Base-by-base conservation (phyloP, 352 stramenopile species). In the Globisporangium camurandrum region DNA sequence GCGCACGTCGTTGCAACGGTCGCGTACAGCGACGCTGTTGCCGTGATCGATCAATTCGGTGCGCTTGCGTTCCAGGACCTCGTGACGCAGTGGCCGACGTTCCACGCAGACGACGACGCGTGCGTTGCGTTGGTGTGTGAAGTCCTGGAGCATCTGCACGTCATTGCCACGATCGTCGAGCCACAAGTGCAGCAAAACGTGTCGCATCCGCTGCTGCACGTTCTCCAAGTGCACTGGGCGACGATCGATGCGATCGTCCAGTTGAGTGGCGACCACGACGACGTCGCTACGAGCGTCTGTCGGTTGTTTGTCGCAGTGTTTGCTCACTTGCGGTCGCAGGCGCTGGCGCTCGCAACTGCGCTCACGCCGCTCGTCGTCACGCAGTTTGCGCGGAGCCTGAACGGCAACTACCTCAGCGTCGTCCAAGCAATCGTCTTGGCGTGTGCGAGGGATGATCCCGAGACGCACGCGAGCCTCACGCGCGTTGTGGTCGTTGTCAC, bases 391-490 rank as follows among this genome's bases (percentile, higher is more conserved):
- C 60, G 55, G 1, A 88, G 71, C 51, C 64, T 67, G 43, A 62
- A 88, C 24, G 76, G 70, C 9, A 79, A 62, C 50, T 86, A 83
- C 49, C 49, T 91, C 28, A 60, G 57, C 16, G 79, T 88, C 40
- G 79, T 91, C 49, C 82, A 83, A 52, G 80, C 76, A 40, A 75
- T 88, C 34, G 68, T 91, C 38, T n/a, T n/a, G n/a, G 52, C 48
- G 16, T 87, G 71, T 45, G 67, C 76, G 27, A 72, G 74, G 10
- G 71, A 88, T 38, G 75, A 88, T 34, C 64, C 76, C 20, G 67
- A 69, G 49, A 73, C 75, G 5, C 64, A 69, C 27, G 57, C 57
- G 23, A 86, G 72, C 43, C 64, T 90, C 44, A 86, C 71, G 16
- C 70, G 68, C n/a, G 75, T 90, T 5, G 68, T 88, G 31, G 61